phyloP scores from a whole-genome alignment of 2,329 filamentous ascomycete genomes.

The Colletotrichum kahawae region DNA sequence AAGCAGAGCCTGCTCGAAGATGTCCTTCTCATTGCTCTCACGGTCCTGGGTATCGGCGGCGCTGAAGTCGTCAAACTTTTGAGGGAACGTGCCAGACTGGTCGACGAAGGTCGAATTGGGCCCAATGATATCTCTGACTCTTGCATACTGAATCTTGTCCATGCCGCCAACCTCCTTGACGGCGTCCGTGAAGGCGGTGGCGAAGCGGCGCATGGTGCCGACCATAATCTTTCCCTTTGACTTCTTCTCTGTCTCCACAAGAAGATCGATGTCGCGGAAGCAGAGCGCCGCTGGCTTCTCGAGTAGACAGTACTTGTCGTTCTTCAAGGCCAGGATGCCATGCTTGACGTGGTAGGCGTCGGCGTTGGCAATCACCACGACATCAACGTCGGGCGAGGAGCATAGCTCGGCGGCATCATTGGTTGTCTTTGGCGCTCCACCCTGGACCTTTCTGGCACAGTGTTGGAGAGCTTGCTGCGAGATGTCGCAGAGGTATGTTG shows the following conservation, averaged over 20 bases:
- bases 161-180: constrained; percentile 59
- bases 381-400: constrained; percentile 47
- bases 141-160: constrained; percentile 58
- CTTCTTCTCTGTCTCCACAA: constrained; percentile 53
- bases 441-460: constrained; percentile 28
- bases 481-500: constrained; percentile 57
- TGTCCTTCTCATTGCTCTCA: constrained; percentile 24
- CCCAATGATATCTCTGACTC: constrained; percentile 52
- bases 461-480: constrained; percentile 37
- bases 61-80: constrained; percentile 45
- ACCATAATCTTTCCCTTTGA: constrained; percentile 57
- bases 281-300: constrained; percentile 64
- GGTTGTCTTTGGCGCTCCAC: constrained; percentile 32
- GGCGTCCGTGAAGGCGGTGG: constrained; percentile 56
- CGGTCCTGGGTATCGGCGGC: constrained; percentile 28
- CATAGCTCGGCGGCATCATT: constrained; percentile 46
- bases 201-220: constrained; percentile 67
- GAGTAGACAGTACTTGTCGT: constrained; percentile 61
- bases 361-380: constrained; percentile 57
- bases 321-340: constrained; percentile 54
- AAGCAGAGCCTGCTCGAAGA: constrained; percentile 32
- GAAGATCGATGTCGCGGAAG: constrained; percentile 46
- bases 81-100: constrained; percentile 53
- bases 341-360: constrained; percentile 62
- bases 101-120: constrained; percentile 54